phyloP scores from a whole-genome alignment of 2,329 filamentous ascomycete species.

The Huntiella abstrusa region DNA sequence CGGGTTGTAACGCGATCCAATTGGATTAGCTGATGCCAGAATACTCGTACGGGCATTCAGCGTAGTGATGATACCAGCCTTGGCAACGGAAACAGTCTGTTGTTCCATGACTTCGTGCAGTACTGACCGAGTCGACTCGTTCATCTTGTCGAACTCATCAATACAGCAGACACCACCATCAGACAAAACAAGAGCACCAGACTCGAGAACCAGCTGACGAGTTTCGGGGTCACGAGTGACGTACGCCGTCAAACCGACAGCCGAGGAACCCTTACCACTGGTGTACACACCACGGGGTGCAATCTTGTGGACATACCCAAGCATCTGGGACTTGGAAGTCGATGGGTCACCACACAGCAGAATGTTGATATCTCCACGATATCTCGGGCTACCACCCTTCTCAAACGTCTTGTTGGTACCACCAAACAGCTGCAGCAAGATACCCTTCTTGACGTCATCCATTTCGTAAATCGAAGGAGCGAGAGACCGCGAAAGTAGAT shows the following conservation, averaged over 20 bases:
- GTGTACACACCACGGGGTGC: conserved; percentile 75
- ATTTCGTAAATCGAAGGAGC: conserved; percentile 94
- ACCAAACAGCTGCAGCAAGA: conserved; percentile 86
- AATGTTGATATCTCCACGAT: conserved; percentile 94
- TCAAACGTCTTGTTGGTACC: conserved; percentile 97
- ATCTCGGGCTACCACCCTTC: conserved; percentile 87
- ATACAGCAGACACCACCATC: conserved; percentile 74
- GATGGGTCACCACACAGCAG: conserved; percentile 93
- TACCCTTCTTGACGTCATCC: conserved; percentile 98
- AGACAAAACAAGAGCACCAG: conserved; percentile 58
- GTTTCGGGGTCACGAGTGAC: conserved; percentile 67
- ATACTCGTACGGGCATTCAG: conserved; percentile 91
- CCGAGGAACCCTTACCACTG: conserved; percentile 63
- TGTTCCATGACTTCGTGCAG: conserved; percentile 83
- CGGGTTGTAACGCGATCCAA: conserved; percentile 93
- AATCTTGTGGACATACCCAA: conserved; percentile 94
- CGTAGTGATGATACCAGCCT: conserved; percentile 91
- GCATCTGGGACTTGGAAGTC: conserved; percentile 84
- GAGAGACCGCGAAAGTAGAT: conserved; percentile 73
- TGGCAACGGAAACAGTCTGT: conserved; percentile 68
- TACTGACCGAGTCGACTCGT: conserved; percentile 56
- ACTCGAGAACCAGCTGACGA: conserved; percentile 62
- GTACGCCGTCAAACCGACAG: conserved; percentile 64
- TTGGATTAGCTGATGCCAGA: conserved; percentile 90
- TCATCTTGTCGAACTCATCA: conserved; percentile 78